These are phyloP conservation scores for Isochrysis galbana DNA, from an alignment of 78 protist species.

Conservation along the genomic window DNA sequence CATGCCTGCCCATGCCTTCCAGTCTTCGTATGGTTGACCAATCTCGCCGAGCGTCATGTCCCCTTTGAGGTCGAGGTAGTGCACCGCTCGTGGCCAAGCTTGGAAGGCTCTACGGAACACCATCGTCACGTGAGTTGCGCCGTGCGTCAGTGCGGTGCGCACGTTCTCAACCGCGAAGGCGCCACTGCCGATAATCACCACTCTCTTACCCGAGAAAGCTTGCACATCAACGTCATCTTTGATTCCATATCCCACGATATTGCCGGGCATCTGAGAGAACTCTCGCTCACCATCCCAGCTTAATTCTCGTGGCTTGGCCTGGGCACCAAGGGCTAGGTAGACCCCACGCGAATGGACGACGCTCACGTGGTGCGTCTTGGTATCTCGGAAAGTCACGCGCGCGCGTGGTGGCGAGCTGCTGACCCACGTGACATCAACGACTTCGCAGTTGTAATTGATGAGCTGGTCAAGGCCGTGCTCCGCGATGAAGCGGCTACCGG, in stretches of 20 bases:
- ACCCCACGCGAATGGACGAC: not conserved
- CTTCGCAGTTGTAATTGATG: not conserved
- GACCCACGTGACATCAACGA: not conserved
- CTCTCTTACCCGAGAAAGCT: not conserved
- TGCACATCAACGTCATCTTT: too few relatives aligned
- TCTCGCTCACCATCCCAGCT: not conserved
- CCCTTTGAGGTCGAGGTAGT: conserved; percentile 12
- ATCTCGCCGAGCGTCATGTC: too few relatives aligned
- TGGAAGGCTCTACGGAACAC: not conserved
- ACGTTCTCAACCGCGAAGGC: conserved; percentile 8
- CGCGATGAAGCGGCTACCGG: not conserved
- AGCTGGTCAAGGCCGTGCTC: not conserved
- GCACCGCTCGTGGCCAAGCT: not conserved
- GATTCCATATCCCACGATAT: not conserved
- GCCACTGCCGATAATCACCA: not conserved
- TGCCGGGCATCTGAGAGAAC: not conserved
- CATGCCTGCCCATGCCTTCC: too few relatives aligned
- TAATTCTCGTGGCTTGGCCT: not conserved
- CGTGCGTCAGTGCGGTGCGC: not conserved
- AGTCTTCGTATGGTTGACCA: too few relatives aligned
- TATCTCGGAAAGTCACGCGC: too few relatives aligned
- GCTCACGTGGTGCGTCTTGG: too few relatives aligned
- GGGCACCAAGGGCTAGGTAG: not conserved
- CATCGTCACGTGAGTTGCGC: not conserved
- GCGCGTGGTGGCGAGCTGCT: not conserved